Conservation (phyloP, 2,329 filamentous ascomycete species). For the Camptophora hylomeconis region DNA sequence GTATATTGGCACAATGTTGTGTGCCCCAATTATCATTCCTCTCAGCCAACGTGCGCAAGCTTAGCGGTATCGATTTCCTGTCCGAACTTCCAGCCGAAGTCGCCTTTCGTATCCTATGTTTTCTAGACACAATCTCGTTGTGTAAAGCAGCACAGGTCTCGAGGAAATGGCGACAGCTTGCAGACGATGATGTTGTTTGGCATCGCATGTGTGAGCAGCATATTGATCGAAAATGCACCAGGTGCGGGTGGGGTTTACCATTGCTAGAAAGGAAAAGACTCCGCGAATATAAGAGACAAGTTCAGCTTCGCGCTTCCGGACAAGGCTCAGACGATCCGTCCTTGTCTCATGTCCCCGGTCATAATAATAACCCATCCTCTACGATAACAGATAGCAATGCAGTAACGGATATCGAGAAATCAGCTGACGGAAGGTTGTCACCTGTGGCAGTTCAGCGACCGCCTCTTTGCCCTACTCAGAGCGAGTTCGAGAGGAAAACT, state of each 20-base stretch:
- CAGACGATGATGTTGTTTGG: constrained; percentile 98
- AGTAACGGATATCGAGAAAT: constrained; percentile 7
- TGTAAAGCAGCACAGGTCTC: constrained; percentile 96
- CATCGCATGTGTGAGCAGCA: constrained; percentile 97
- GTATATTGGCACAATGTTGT: constrained; percentile 91
- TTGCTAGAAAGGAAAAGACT: constrained; percentile 78
- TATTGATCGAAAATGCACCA: constrained; percentile 84
- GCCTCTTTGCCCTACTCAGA: constrained; percentile 3
- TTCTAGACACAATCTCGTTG: constrained; percentile 82
- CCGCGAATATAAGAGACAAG: constrained; percentile 74
- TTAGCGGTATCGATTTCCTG: constrained; percentile 96
- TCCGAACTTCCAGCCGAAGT: constrained; percentile 79
- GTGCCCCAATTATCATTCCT: constrained; percentile 93
- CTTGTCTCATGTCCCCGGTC: constrained; percentile 35
- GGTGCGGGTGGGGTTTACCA: constrained; percentile 90
- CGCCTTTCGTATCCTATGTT: constrained; percentile 84
- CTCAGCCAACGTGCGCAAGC: constrained; percentile 77
- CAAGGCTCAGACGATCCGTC: constrained; percentile 41
- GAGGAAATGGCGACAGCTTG: constrained; percentile 70
- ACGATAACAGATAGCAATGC: constrained; percentile 6
- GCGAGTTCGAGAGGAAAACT: constrained; percentile 9
- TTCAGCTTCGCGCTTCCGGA: constrained; percentile 55
- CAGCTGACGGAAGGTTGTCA: constrained; percentile 7
- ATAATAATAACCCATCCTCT: constrained; percentile 1
- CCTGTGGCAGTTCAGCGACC: constrained; percentile 7